phyloP scores from a whole-genome alignment of 2,329 filamentous ascomycete species.

The Talaromyces sp. region DNA sequence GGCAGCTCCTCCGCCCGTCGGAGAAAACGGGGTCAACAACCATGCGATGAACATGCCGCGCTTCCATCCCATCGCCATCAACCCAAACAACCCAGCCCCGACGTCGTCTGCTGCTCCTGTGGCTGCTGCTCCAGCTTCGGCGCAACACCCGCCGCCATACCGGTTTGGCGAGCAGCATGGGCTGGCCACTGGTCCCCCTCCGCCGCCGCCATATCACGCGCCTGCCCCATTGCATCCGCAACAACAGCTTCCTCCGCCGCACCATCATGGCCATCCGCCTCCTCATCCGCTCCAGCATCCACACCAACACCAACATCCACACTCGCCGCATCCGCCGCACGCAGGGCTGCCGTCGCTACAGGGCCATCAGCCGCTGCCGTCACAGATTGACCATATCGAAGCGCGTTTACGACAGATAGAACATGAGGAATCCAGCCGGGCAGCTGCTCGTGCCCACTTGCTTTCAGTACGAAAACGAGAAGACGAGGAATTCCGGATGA shows the following conservation, averaged over 20 bases:
- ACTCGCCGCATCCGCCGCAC: constrained; percentile 25
- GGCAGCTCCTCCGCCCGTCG: constrained; percentile 27
- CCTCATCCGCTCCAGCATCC: not conserved
- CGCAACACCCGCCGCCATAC: constrained; percentile 19
- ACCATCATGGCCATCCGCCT: constrained; percentile 3
- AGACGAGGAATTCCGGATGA: constrained; percentile 36
- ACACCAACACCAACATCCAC: constrained; percentile 24
- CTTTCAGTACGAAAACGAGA: constrained; percentile 35
- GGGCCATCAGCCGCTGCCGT: constrained; percentile 18
- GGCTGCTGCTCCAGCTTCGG: not conserved
- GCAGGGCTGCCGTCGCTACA: constrained; percentile 19
- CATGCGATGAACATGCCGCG: constrained; percentile 28
- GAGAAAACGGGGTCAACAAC: constrained; percentile 30
- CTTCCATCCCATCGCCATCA: constrained; percentile 38
- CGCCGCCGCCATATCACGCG: constrained; percentile 5
- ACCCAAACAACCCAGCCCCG: constrained; percentile 29
- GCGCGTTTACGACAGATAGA: constrained; percentile 33
- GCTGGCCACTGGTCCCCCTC: constrained; percentile 1
- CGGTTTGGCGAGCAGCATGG: constrained; percentile 9
- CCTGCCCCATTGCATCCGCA: constrained; percentile 2
- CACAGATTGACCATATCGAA: constrained; percentile 34
- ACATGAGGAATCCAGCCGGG: constrained; percentile 35
- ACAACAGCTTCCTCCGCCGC: not conserved
- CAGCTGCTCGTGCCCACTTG: constrained; percentile 32
- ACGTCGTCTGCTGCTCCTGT: constrained; percentile 19